Percentiles rank a stretch among this genome's conserved stretches.
Conservation (phyloP, 2,329 filamentous ascomycete species). For the Colletotrichum sp. region DNA sequence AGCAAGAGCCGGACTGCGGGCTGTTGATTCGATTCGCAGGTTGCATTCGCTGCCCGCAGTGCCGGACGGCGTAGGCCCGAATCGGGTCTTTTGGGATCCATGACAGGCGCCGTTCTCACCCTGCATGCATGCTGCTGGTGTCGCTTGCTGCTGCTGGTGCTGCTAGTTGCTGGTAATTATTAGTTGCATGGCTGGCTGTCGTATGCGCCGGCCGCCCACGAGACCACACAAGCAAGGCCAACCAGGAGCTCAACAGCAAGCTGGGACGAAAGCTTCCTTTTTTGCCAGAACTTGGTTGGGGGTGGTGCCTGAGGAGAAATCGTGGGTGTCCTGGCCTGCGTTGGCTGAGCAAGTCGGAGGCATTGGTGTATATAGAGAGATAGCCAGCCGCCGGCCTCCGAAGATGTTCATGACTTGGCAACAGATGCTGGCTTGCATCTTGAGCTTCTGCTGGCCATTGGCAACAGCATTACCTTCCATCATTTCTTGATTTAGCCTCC, state of each 20-base stretch:
- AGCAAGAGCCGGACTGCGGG: neutral
- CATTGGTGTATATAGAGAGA: neutral
- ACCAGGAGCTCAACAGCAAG: neutral
- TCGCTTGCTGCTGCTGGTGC: neutral
- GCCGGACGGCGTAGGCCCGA: neutral
- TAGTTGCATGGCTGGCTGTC: neutral
- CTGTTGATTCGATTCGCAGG: neutral
- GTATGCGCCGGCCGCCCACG: neutral
- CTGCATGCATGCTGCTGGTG: neutral
- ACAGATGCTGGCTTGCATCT: neutral
- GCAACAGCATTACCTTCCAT: too few species aligned
- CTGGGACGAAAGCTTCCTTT: neutral
- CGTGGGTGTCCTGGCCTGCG: neutral
- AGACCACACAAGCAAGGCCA: neutral
- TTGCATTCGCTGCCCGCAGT: neutral
- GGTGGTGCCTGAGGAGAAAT: neutral
- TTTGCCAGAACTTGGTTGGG: neutral
- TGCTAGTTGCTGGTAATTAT: neutral
- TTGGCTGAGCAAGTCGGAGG: neutral
- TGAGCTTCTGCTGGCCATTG: neutral
- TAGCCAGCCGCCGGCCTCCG: neutral
- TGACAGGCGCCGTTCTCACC: neutral
- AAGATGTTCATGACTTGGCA: neutral
- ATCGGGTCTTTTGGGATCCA: neutral
- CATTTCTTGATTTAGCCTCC: neutral